These are phyloP conservation scores for Nannochloropsis gaditana DNA, from an alignment of 108 stramenopile species.

Conservation along the genomic window DNA sequence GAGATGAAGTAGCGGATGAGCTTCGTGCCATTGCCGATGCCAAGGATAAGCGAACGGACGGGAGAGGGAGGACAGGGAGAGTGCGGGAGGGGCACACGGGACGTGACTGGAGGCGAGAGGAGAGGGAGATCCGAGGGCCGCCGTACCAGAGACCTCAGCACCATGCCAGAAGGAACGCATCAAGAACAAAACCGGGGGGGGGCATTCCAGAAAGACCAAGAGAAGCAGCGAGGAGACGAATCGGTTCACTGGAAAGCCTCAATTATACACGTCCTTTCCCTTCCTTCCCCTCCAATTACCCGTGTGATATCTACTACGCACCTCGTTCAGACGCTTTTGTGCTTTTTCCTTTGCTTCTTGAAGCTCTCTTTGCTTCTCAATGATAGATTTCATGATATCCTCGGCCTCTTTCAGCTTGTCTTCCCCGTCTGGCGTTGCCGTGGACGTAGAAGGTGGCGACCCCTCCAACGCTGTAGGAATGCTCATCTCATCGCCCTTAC, in stretches of 20 bases:
- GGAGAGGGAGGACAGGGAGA: neutral
- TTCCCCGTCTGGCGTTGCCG: neutral
- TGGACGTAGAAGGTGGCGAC: too few relatives aligned
- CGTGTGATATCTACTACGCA: neutral
- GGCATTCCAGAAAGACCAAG: neutral
- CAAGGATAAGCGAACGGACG: neutral
- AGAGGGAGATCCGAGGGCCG: neutral
- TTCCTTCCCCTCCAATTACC: neutral
- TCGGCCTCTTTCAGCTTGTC: neutral
- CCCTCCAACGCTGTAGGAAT: too few relatives aligned
- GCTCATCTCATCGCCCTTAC: neutral
- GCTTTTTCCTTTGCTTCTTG: constrained; percentile 16
- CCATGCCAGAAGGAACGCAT: neutral
- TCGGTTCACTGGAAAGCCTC: neutral
- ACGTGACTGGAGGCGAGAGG: neutral
- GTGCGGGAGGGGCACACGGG: neutral
- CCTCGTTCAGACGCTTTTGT: neutral
- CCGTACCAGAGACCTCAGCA: neutral
- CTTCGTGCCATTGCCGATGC: too few relatives aligned
- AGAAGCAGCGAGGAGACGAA: neutral
- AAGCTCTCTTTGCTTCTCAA: constrained; percentile 17
- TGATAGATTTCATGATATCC: neutral
- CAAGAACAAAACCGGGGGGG: neutral
- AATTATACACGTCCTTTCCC: neutral
- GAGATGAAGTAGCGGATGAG: too few relatives aligned